These are phyloP conservation scores for Phycomyces nitens DNA, from an alignment of 192 early-diverging fungal genomes.

Conservation along the genomic window DNA sequence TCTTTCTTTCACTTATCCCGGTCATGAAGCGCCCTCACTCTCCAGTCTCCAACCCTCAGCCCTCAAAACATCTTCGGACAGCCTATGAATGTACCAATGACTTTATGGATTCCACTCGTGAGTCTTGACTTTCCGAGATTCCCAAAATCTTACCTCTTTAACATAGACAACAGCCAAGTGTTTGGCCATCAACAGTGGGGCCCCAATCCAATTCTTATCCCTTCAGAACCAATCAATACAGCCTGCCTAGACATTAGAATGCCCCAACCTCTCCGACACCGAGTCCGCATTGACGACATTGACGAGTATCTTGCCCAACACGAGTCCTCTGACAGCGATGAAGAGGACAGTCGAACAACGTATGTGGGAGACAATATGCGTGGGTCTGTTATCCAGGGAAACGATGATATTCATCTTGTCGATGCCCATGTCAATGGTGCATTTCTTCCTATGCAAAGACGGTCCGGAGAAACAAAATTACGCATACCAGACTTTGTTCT, in stretches of 20 bases:
- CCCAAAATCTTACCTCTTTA: too few relatives aligned
- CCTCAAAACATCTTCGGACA: too few relatives aligned
- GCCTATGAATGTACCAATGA: too few relatives aligned
- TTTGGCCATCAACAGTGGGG: too few relatives aligned
- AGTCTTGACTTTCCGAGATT: too few relatives aligned
- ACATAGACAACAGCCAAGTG: too few relatives aligned
- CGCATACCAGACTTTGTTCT: slow-evolving; percentile 16
- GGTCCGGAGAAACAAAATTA: slow-evolving; percentile 14
- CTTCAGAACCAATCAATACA: too few relatives aligned
- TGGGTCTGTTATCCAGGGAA: not conserved
- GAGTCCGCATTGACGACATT: slow-evolving; percentile 1
- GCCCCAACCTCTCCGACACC: not conserved
- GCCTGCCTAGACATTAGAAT: not conserved
- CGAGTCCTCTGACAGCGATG: not conserved
- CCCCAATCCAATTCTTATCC: too few relatives aligned
- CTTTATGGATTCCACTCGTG: too few relatives aligned
- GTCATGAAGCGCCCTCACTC: too few relatives aligned
- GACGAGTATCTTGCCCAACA: not conserved
- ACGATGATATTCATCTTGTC: not conserved
- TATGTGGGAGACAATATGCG: not conserved
- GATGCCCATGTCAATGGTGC: slow-evolving; percentile 11
- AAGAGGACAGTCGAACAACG: not conserved
- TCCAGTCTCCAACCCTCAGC: too few relatives aligned
- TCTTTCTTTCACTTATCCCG: too few relatives aligned
- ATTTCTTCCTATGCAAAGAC: slow-evolving; percentile 12